Evolutionary conservation across 306 rosid species (phyloP).

Genomic region (Senna siamea): DNA sequence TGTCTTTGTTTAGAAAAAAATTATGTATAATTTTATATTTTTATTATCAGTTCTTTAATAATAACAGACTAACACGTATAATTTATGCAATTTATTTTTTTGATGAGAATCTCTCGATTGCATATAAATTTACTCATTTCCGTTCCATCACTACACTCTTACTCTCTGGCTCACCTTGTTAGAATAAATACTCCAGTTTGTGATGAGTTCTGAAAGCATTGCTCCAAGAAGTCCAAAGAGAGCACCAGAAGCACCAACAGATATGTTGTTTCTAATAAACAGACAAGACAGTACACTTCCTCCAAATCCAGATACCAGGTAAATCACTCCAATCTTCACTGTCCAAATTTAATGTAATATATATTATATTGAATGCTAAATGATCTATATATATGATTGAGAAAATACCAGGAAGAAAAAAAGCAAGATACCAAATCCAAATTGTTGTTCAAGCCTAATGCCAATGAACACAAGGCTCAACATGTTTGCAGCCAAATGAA

Average conservation of each 20-base stretch:
- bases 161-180: slow-evolving; percentile 80
- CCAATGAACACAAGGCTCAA: slow-evolving; percentile 73
- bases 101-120: too few species aligned
- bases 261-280: slow-evolving; percentile 62
- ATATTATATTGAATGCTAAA: too few species aligned
- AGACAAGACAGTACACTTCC: slow-evolving; percentile 71
- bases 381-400: too few species aligned
- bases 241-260: slow-evolving; percentile 96
- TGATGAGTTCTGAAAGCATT: slow-evolving; percentile 88
- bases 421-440: slow-evolving; percentile 75
- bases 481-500: slow-evolving; percentile 83
- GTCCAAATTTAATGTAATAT: slow-evolving; percentile 31
- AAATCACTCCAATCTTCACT: slow-evolving; percentile 73
- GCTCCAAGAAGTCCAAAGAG: slow-evolving; percentile 96
- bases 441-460: slow-evolving; percentile 88
- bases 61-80: too few species aligned
- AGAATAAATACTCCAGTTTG: slow-evolving; percentile 89
- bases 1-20: too few species aligned
- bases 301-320: slow-evolving; percentile 77
- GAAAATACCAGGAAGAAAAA: neutral
- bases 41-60: too few species aligned
- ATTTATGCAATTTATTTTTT: too few species aligned
- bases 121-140: too few species aligned
- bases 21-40: too few species aligned
- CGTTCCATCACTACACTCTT: too few species aligned